Percentiles rank a stretch among this genome's conserved stretches.
These are phyloP conservation scores for Pestalotiopsis fici DNA, from an alignment of 2,329 filamentous ascomycete species.

Conservation along the genomic window DNA sequence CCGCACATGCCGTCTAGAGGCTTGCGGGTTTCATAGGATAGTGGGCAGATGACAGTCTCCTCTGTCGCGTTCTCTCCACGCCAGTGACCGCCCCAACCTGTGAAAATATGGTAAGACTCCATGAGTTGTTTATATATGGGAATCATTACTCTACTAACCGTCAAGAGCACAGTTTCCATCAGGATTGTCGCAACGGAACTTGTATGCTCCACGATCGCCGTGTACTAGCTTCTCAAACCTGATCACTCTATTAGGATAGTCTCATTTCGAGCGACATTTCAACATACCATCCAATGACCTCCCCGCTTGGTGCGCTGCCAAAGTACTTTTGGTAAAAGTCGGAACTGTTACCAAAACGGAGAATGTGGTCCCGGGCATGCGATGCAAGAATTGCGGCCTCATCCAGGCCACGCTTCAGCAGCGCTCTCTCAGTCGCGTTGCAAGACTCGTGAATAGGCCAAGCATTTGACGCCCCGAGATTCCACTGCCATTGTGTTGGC, in stretches of 20 bases:
- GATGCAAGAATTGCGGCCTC: constrained; percentile 59
- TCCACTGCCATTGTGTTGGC: constrained; percentile 16
- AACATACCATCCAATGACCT: constrained; percentile 58
- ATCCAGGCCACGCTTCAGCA: constrained; percentile 56
- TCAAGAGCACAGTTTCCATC: constrained; percentile 63
- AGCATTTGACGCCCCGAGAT: constrained; percentile 16
- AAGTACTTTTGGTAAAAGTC: constrained; percentile 68
- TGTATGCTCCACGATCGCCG: constrained; percentile 55
- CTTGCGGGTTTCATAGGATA: constrained; percentile 59
- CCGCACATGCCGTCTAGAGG: constrained; percentile 61
- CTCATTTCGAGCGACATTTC: background rate
- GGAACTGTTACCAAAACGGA: constrained; percentile 57
- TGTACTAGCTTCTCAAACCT: constrained; percentile 54
- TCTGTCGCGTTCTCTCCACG: constrained; percentile 63
- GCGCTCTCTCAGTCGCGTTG: constrained; percentile 60
- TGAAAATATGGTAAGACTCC: background rate
- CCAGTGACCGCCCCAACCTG: constrained; percentile 70
- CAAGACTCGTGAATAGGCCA: constrained; percentile 65
- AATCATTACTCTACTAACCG: constrained; percentile 24
- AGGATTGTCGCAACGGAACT: constrained; percentile 70
- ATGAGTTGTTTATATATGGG: background rate
- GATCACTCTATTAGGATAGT: background rate
- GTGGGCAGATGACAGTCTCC: constrained; percentile 70
- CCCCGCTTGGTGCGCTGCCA: constrained; percentile 57
- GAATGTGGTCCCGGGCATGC: constrained; percentile 65